These are phyloP conservation scores for Naganishia onofrii DNA, from an alignment of 768 basidiomycete genomes.

Conservation along the genomic window DNA sequence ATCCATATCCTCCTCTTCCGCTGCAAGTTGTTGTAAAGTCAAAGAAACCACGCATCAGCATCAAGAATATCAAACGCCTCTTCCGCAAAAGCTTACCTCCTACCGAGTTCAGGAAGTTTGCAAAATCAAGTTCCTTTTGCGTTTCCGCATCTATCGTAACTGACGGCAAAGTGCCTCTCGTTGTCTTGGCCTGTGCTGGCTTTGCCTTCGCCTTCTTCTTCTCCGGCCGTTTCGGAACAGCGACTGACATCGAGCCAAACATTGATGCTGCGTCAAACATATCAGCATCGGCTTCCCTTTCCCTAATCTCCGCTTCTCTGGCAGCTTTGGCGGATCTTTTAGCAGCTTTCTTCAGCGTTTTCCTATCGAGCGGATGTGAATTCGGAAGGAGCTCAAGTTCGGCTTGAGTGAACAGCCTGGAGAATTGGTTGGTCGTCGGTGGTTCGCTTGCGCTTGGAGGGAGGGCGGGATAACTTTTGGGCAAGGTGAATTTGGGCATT, in stretches of 20 bases:
- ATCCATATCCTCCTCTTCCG: constrained; percentile 29
- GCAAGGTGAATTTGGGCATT: not conserved
- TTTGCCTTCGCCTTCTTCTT: constrained; percentile 52
- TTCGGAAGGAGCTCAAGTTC: constrained; percentile 42
- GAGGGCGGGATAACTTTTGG: not conserved
- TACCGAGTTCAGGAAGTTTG: constrained; percentile 43
- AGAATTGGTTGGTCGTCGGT: constrained; percentile 13
- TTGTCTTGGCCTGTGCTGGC: constrained; percentile 45
- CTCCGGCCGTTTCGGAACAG: constrained; percentile 54
- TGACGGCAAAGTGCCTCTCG: constrained; percentile 29
- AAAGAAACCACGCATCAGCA: not conserved
- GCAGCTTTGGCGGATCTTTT: constrained; percentile 41
- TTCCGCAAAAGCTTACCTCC: constrained; percentile 39
- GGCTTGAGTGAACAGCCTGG: constrained; percentile 45
- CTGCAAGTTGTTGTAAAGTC: not conserved
- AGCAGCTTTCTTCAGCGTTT: constrained; percentile 43
- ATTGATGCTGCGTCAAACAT: constrained; percentile 35
- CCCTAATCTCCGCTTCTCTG: constrained; percentile 40
- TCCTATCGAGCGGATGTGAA: constrained; percentile 41
- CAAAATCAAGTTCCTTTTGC: constrained; percentile 47
- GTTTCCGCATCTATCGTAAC: constrained; percentile 43
- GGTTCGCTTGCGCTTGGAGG: constrained; percentile 1
- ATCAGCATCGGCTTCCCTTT: constrained; percentile 38
- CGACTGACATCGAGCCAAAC: constrained; percentile 49
- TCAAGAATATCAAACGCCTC: not conserved